Conservation (phyloP, 1,139 yeast species). For the Taphrina wiesneri region DNA sequence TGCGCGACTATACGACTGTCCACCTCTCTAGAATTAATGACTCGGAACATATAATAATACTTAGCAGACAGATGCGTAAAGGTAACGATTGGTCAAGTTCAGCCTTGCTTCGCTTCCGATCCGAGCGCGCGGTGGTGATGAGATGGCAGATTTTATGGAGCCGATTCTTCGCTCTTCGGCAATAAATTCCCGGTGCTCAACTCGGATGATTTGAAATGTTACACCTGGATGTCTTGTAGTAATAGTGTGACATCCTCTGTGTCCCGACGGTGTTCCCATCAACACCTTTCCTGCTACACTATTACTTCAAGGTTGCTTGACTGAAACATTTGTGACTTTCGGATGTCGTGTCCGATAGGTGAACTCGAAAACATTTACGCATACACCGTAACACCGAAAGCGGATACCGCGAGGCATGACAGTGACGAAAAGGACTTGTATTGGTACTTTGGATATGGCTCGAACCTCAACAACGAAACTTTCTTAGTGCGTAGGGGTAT, state of each 20-base stretch:
- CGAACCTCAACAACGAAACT: constrained; percentile 22
- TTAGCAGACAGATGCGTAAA: not conserved
- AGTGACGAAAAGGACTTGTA: not conserved
- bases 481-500: constrained; percentile 30
- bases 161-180: not conserved
- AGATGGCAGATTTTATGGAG: not conserved
- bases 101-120: not conserved
- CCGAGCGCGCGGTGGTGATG: not conserved
- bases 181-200: not conserved
- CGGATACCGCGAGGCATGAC: not conserved
- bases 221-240: too few relatives aligned
- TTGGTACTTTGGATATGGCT: constrained; percentile 33
- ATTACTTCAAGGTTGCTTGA: too few relatives aligned
- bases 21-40: too few relatives aligned
- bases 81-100: not conserved
- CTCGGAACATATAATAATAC: too few relatives aligned
- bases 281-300: too few relatives aligned
- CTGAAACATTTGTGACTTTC: not conserved
- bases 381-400: not conserved
- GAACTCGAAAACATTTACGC: constrained; percentile 2
- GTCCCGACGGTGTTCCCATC: too few relatives aligned
- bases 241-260: too few relatives aligned
- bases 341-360: not conserved
- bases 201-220: not conserved
- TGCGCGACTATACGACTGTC: too few relatives aligned